Percentiles rank a stretch among this genome's conserved stretches.
Conservation (phyloP, 2,329 filamentous ascomycete species). For the Rhexocercosporidium sp. region DNA sequence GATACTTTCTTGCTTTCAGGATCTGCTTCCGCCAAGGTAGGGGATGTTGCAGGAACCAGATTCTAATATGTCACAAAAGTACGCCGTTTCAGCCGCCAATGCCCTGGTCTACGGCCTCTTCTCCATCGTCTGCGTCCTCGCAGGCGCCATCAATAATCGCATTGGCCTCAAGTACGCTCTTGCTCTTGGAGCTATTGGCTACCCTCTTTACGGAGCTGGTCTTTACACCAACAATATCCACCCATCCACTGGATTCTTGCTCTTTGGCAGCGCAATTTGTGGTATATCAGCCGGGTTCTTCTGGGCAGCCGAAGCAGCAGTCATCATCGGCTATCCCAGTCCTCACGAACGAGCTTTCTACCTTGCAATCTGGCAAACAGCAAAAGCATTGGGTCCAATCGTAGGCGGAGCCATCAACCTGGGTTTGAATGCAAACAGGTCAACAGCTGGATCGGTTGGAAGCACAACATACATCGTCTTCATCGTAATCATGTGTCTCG, state of each 20-base stretch:
- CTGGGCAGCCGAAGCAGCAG: constrained; percentile 49
- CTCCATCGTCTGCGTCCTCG: constrained; percentile 49
- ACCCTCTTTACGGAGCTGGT: constrained; percentile 48
- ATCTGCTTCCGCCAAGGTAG: too few relatives aligned
- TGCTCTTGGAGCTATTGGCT: constrained; percentile 49
- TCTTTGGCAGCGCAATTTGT: constrained; percentile 46
- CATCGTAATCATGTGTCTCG: constrained; percentile 24
- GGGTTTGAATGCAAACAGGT: constrained; percentile 18
- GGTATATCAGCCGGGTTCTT: constrained; percentile 49
- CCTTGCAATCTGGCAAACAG: constrained; percentile 47
- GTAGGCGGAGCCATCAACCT: constrained; percentile 24
- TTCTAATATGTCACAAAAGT: constrained; percentile 1
- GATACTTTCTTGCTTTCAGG: neutral
- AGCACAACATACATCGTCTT: constrained; percentile 23
- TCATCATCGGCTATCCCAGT: constrained; percentile 48
- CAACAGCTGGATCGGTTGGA: constrained; percentile 21
- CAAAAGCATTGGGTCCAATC: constrained; percentile 49
- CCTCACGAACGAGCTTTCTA: constrained; percentile 35
- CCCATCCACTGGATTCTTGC: constrained; percentile 47
- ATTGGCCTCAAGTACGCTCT: constrained; percentile 48
- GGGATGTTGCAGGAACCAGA: neutral
- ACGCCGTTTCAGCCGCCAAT: constrained; percentile 52
- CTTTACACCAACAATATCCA: constrained; percentile 47
- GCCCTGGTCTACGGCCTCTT: constrained; percentile 53
- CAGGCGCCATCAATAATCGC: constrained; percentile 46